Conservation (phyloP, 2,329 filamentous ascomycete species). For the Cadophora gregata region DNA sequence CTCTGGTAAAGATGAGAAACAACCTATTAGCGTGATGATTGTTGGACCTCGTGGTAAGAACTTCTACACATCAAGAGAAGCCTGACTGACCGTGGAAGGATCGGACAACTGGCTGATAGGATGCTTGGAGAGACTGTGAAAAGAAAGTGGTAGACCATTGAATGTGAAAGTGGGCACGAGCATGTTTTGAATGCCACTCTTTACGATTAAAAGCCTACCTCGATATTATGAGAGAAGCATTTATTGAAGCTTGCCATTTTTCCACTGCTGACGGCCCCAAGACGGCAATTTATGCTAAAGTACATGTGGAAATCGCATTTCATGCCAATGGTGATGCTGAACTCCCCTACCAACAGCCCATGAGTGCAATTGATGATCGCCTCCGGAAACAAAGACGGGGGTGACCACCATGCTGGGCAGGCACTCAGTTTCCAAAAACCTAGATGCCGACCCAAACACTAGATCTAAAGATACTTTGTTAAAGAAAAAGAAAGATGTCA, state of each 20-base stretch:
- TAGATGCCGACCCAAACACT: not conserved
- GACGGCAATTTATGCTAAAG: not conserved
- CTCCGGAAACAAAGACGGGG: not conserved
- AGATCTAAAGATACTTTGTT: not conserved
- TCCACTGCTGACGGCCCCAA: not conserved
- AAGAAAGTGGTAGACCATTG: not conserved
- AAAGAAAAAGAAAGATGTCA: not conserved
- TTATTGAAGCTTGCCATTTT: too few relatives aligned
- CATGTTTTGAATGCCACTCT: not conserved
- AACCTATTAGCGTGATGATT: slow-evolving; percentile 33
- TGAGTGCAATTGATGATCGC: not conserved
- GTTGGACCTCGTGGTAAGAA: slow-evolving; percentile 29
- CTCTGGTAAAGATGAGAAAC: slow-evolving; percentile 20
- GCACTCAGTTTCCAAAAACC: not conserved
- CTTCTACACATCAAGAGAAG: not conserved
- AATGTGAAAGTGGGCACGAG: slow-evolving; percentile 11
- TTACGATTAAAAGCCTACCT: too few relatives aligned
- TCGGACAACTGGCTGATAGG: slow-evolving; percentile 23
- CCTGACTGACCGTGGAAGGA: slow-evolving; percentile 8
- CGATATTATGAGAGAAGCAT: too few relatives aligned
- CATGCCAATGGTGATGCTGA: not conserved
- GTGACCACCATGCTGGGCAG: not conserved
- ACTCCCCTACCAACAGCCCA: not conserved
- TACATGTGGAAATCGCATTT: not conserved
- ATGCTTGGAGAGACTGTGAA: slow-evolving; percentile 19